A percentile compares a stretch with the other conserved stretches of the same genome.
Conservation (phyloP, 1,139 yeast species). For the Kluyveromyces sp. region DNA sequence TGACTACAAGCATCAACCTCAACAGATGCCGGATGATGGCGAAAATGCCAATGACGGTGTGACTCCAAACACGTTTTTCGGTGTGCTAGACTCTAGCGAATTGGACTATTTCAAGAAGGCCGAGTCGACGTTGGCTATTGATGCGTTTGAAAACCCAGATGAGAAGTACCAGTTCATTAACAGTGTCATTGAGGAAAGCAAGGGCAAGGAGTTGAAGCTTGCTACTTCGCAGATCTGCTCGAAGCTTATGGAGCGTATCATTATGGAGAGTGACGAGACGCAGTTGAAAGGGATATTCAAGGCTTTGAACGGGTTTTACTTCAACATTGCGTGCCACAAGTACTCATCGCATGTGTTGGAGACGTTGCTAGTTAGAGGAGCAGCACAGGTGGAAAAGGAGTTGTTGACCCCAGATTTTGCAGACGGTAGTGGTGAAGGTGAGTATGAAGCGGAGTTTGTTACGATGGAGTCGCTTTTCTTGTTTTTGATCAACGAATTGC, state of each 20-base stretch:
- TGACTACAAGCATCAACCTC: conserved; percentile 3
- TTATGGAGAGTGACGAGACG: conserved; percentile 54
- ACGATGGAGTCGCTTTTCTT: conserved; percentile 60
- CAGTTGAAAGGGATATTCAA: conserved; percentile 62
- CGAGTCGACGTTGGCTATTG: conserved; percentile 73
- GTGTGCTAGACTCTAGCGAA: conserved; percentile 76
- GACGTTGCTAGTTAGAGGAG: conserved; percentile 68
- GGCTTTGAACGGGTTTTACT: conserved; percentile 64
- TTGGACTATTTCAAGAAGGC: conserved; percentile 88
- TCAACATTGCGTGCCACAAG: conserved; percentile 74
- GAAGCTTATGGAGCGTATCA: conserved; percentile 78
- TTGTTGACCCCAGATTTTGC: conserved; percentile 33
- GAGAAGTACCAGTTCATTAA: conserved; percentile 66
- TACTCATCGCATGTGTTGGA: conserved; percentile 93
- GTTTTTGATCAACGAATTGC: conserved; percentile 58
- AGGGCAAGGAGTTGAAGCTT: conserved; percentile 83
- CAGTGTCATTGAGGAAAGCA: conserved; percentile 77
- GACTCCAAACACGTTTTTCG: conserved; percentile 55
- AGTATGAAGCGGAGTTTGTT: conserved; percentile 35
- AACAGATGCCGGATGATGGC: not conserved
- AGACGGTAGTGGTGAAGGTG: conserved; percentile 17
- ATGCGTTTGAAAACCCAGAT: conserved; percentile 68
- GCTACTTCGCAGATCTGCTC: conserved; percentile 95
- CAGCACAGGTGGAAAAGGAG: conserved; percentile 73
- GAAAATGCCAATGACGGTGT: not conserved